Conservation (phyloP, 306 rosid species). For the Castanea crenata region DNA sequence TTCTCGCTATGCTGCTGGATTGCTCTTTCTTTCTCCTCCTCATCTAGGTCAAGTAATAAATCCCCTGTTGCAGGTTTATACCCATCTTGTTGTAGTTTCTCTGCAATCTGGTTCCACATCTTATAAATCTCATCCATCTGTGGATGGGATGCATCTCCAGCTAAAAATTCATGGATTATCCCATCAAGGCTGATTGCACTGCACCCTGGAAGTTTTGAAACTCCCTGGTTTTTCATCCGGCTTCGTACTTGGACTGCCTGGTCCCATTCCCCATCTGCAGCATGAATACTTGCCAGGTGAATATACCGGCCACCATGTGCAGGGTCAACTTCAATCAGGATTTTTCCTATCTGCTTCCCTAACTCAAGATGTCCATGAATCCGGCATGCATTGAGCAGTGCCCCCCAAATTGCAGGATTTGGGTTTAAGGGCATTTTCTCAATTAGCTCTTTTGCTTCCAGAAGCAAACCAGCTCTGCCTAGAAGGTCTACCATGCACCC, state of each 20-base stretch:
- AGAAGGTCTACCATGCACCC: constrained; percentile 66
- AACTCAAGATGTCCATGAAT: constrained; percentile 46
- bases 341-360: constrained; percentile 48
- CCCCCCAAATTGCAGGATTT: constrained; percentile 60
- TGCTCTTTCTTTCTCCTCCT: constrained; percentile 21
- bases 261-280: constrained; percentile 56
- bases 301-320: constrained; percentile 47
- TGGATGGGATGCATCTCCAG: constrained; percentile 37
- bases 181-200: constrained; percentile 53
- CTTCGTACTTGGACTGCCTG: constrained; percentile 44
- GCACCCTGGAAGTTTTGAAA: constrained; percentile 46
- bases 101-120: constrained; percentile 28
- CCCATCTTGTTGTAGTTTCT: constrained; percentile 19
- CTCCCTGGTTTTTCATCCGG: constrained; percentile 41
- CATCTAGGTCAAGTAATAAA: constrained; percentile 16
- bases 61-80: constrained; percentile 9
- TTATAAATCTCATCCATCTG: constrained; percentile 37
- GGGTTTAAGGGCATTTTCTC: constrained; percentile 53
- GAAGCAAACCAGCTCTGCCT: constrained; percentile 52
- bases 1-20: constrained; percentile 27
- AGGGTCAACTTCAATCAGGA: constrained; percentile 48
- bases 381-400: constrained; percentile 50
- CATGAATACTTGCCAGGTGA: constrained; percentile 48
- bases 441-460: constrained; percentile 47
- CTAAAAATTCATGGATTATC: constrained; percentile 46